Evolutionary conservation across 2,329 filamentous ascomycete species (phyloP), one percentile per base, ranked within the genome.

Genomic region (Cercospora berteroae): DNA sequence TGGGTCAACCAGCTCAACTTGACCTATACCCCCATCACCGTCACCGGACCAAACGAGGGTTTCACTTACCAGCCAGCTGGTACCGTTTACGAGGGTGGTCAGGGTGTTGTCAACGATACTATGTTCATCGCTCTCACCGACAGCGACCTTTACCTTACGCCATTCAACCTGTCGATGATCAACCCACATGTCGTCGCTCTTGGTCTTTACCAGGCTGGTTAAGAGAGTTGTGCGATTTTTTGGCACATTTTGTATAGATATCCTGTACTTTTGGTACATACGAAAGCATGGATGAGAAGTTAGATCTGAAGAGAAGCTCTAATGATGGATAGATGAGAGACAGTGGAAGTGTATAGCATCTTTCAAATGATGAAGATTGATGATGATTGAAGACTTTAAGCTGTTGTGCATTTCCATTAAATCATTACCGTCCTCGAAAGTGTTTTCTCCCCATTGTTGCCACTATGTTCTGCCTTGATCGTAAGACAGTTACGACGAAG

Each of bases 51-150:
- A 3, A 85, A 85, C 65, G 81, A 81, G 2, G 90, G 89, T 0
- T 89, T 83, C 76, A 92, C 91, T 0, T 87, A 89, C 69, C 91
- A 96, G 82, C 92, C 92, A 0, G 86, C 90, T 71, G 82, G 85
- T 6, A 85, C 86, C 42, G 90, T 90, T 0, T 95, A 85, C 75
- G 82, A 85, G 67, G 86, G 87, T 0, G 89, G 93, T 64, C 89
- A 89, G 0, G 86, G 87, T 1, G 67, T 75, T 31, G 83, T 91
- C 60, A 95, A 95, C 71, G 90, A 87, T 0, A 95, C 92, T 4
- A 90, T 93, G 79, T 95, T 94, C 76, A 81, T 96, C 57, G 90
- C 88, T 0, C 76, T 96, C 10, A 94, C 91, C 0, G 91, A 94
- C 73, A 76, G 78, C 0, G 85, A 93, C 70, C 71, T 89, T 0